Conservation (phyloP, 2,329 filamentous ascomycete genomes). For the Cryphonectria naterciae region DNA sequence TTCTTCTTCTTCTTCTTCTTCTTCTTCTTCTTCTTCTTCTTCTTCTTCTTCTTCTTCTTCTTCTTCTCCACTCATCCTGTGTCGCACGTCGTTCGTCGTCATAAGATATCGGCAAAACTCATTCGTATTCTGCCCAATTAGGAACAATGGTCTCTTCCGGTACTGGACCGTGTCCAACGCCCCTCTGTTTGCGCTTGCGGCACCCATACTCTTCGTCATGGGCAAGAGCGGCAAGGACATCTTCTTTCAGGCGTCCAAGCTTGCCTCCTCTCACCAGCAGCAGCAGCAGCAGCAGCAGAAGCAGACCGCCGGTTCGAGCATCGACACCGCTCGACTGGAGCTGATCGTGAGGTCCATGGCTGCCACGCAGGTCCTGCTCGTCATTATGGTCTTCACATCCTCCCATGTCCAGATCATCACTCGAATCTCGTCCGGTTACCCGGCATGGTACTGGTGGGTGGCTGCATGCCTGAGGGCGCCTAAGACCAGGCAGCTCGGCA, state of each 20-base stretch:
- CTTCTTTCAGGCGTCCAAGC: slow-evolving; percentile 30
- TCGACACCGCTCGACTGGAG: slow-evolving; percentile 27
- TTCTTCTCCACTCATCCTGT: background rate
- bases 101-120: background rate
- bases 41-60: no score
- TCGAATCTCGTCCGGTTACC: slow-evolving; percentile 84
- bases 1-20: no score
- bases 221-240: slow-evolving; percentile 60
- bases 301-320: background rate
- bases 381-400: slow-evolving; percentile 71
- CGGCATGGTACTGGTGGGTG: slow-evolving; percentile 86
- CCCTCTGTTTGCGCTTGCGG: slow-evolving; percentile 83
- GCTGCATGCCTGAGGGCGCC: slow-evolving; percentile 52
- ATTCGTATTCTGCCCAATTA: slow-evolving; percentile 41
- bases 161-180: slow-evolving; percentile 91
- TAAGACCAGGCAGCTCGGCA: slow-evolving; percentile 34
- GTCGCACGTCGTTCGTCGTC: no score
- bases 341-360: slow-evolving; percentile 63
- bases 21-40: no score
- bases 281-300: background rate
- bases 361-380: slow-evolving; percentile 72
- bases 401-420: slow-evolving; percentile 97
- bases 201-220: slow-evolving; percentile 74
- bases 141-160: slow-evolving; percentile 83
- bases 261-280: background rate